Conservation (phyloP, 163 green algal species). For the Scenedesmus sp. region DNA sequence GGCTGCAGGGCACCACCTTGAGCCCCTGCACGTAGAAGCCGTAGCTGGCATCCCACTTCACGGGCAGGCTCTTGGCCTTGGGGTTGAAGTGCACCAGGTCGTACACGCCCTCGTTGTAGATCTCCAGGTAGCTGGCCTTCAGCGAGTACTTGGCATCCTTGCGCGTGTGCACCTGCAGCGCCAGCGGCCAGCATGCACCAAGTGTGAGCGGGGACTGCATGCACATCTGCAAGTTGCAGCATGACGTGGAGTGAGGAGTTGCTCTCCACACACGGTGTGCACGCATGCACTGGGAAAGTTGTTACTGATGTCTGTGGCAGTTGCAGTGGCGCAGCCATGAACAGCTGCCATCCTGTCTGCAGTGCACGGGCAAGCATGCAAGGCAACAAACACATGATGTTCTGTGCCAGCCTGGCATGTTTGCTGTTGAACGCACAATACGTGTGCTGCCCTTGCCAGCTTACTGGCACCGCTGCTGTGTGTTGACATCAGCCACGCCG, state of each 20-base stretch:
- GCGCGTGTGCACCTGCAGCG: conserved; percentile 45
- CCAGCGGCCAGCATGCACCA: neutral
- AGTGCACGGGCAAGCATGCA: neutral
- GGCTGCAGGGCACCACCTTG: conserved; percentile 59
- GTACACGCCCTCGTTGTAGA: conserved; percentile 93
- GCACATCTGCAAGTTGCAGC: neutral
- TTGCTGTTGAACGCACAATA: neutral
- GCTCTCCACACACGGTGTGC: neutral
- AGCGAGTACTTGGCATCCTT: conserved; percentile 58
- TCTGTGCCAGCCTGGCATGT: neutral
- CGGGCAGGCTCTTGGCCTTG: conserved; percentile 66
- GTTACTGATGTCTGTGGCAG: too few relatives aligned
- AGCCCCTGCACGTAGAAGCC: conserved; percentile 83
- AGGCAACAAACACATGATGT: neutral
- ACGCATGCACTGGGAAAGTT: too few relatives aligned
- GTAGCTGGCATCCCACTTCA: conserved; percentile 84
- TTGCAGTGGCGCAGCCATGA: neutral
- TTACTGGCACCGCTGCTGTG: neutral
- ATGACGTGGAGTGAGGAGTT: neutral
- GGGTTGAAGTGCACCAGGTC: conserved; percentile 76
- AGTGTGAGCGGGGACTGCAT: neutral
- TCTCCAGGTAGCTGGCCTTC: conserved; percentile 86
- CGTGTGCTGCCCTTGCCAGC: neutral
- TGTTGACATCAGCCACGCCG: neutral
- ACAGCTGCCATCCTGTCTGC: neutral